Base-by-base conservation (phyloP, 768 basidiomycete species). In the Boletellus sp. region DNA sequence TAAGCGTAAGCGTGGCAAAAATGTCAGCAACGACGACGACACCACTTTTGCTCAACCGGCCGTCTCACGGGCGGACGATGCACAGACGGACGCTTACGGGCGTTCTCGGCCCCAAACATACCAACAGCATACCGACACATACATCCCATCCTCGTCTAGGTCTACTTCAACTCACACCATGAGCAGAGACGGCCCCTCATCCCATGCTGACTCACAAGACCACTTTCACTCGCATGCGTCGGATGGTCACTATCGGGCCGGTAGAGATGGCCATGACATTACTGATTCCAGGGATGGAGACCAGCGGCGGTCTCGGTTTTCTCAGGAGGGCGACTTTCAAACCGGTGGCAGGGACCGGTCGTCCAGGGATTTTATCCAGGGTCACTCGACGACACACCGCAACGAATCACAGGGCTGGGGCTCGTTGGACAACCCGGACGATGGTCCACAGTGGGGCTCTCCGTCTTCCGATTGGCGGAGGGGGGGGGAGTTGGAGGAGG, bases 1-100 rank as follows among this genome's bases (percentile, higher is more conserved):
- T 60, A 76, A 79, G 61, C 73, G 79, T 58, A 76, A 78, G 63
- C 77, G 78, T 65, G 70, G 68, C 48, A 74, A 73, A 67, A 79
- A 76, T 62, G 75, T 70, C 54, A 69, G 75, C 53, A 76, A 77
- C 58, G 74, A 77, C 56, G 78, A 81, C 54, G 75, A 77, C 56
- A 55, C 54, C 23, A 42, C 43, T 41, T 57, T 59, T 58, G 67
- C 70, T 53, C 75, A 58, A 48, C 72, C 64, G 70, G 26, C 49
- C 31, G 73, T 71, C 66, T 68, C 74, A 61, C 78, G 75, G 66
- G 65, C 59, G 56, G 80, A 81, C 53, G 80, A 83, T 56, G 61
- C 71, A 49, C 74, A 72, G 68, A 64, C 75, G 59, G 78, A 83
- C 53, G 65, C 74, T 50, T 83, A 80, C 66, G 65, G 80, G 56